phyloP scores from a whole-genome alignment of 2,329 filamentous ascomycete species.

The Biscogniauxia sp. region DNA sequence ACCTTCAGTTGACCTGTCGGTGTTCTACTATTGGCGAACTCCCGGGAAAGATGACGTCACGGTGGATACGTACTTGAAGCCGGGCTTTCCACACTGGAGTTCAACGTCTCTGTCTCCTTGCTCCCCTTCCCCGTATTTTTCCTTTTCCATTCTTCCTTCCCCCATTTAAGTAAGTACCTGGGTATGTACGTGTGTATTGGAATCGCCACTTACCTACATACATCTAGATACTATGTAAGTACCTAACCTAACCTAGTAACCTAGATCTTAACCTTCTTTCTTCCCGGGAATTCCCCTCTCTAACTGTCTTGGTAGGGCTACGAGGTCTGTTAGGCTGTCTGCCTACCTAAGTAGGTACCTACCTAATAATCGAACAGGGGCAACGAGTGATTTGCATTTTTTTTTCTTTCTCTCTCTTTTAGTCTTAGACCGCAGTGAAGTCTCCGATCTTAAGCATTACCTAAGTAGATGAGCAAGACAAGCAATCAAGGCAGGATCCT shows the following conservation, averaged over 20 bases:
- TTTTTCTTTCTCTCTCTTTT: no score
- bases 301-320: no score
- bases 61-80: not conserved
- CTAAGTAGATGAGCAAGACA: not conserved
- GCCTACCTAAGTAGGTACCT: no score
- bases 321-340: not conserved
- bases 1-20: not conserved
- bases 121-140: no score
- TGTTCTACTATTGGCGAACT: not conserved
- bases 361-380: no score
- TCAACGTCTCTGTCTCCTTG: not conserved
- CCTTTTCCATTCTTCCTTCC: no score
- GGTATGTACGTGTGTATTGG: no score
- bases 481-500: not conserved
- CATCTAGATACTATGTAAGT: no score
- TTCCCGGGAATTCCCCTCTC: not conserved
- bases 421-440: not conserved
- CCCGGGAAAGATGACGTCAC: not conserved
- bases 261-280: not conserved
- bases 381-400: not conserved
- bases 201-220: no score
- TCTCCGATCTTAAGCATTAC: not conserved
- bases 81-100: not conserved
- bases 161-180: no score
- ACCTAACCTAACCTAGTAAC: no score